Conservation (phyloP, 2,329 filamentous ascomycete genomes). For the Beauveria varroae region DNA sequence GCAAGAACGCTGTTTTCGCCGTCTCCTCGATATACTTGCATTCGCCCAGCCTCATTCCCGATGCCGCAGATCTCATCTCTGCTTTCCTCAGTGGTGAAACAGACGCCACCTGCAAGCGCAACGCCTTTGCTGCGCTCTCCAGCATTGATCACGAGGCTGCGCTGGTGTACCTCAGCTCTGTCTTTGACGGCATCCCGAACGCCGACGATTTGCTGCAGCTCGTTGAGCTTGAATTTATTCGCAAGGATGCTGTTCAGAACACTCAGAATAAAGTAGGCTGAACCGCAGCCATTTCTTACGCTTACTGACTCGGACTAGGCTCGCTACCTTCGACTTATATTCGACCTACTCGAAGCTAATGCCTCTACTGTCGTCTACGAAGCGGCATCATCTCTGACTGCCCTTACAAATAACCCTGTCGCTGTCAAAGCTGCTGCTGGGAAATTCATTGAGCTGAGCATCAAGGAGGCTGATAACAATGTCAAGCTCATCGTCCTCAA, state of each 20-base stretch:
- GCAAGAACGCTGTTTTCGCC: slow-evolving; percentile 96
- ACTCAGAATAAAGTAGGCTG: slow-evolving; percentile 75
- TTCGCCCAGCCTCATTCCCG: slow-evolving; percentile 85
- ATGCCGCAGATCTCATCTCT: slow-evolving; percentile 86
- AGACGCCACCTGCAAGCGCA: slow-evolving; percentile 94
- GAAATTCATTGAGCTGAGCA: slow-evolving; percentile 94
- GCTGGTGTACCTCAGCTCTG: slow-evolving; percentile 74
- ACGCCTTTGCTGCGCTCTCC: slow-evolving; percentile 86
- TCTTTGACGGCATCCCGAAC: slow-evolving; percentile 90
- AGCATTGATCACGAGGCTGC: slow-evolving; percentile 93
- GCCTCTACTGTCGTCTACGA: slow-evolving; percentile 96
- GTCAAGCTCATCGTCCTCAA: slow-evolving; percentile 98
- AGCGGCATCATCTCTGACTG: slow-evolving; percentile 88
- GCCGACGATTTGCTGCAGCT: slow-evolving; percentile 90
- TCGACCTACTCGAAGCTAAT: slow-evolving; percentile 87
- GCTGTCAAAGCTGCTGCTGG: slow-evolving; percentile 92
- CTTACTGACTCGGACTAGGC: slow-evolving; percentile 43
- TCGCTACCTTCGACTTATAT: slow-evolving; percentile 87
- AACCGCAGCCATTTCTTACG: background rate
- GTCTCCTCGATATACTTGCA: slow-evolving; percentile 88
- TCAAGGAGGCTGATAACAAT: slow-evolving; percentile 98
- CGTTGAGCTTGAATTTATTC: slow-evolving; percentile 92
- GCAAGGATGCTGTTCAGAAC: slow-evolving; percentile 94
- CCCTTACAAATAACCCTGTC: slow-evolving; percentile 91
- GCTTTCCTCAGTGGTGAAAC: slow-evolving; percentile 85